Evolutionary conservation across 108 stramenopile species (phyloP).

Genomic region (Pseudonitzschia multiseries): DNA sequence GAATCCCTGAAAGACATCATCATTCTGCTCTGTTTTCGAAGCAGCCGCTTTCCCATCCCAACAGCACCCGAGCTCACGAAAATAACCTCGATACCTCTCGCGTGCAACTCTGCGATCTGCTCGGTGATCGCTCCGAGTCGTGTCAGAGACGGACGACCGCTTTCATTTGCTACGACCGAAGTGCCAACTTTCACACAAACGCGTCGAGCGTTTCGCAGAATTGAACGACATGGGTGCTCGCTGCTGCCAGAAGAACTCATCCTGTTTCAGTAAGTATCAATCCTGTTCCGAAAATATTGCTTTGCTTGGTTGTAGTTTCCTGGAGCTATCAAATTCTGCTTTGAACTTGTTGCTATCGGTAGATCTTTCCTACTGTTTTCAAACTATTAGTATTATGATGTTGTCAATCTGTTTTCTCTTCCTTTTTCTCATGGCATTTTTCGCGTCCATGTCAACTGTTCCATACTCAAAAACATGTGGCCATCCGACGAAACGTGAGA

Average conservation of each 20-base stretch:
- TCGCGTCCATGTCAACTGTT: no score
- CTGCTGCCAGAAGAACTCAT: conserved; percentile 6
- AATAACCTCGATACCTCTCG: conserved; percentile 72
- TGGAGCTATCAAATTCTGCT: no score
- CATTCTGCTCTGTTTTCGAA: conserved; percentile 68
- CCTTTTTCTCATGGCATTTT: no score
- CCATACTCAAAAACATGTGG: no score
- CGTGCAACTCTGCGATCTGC: conserved; percentile 83
- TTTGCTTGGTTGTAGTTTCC: no score
- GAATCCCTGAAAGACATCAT: conserved; percentile 63
- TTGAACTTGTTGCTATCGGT: no score
- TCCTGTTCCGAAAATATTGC: background rate
- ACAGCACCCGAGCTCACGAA: conserved; percentile 81
- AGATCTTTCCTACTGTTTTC: no score
- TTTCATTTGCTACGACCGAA: conserved; percentile 84
- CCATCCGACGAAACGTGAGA: background rate
- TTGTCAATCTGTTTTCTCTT: no score
- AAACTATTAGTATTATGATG: no score
- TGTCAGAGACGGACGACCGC: conserved; percentile 86
- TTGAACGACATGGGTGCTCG: conserved; percentile 37
- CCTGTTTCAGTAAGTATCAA: background rate
- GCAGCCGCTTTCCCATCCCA: conserved; percentile 83
- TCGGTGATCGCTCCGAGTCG: conserved; percentile 88
- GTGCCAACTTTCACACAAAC: conserved; percentile 89
- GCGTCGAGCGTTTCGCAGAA: conserved; percentile 69